Conservation (phyloP, 2,329 filamentous ascomycete species). For the Gaeumannomyces tritici region DNA sequence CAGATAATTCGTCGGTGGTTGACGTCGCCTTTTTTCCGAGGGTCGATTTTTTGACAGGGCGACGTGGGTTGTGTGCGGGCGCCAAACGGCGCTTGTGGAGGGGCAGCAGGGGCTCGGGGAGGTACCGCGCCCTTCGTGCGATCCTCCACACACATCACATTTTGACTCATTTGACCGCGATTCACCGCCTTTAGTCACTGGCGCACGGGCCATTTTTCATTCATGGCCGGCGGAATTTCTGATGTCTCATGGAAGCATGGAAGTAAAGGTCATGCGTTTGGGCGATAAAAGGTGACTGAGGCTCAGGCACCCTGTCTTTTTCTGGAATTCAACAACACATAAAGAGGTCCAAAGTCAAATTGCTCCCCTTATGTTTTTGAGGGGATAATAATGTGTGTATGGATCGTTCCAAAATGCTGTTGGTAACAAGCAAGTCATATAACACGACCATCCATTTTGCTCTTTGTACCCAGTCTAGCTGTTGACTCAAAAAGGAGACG, state of each 20-base stretch:
- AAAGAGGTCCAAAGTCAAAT: no score
- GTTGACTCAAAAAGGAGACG: neutral
- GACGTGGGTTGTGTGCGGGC: neutral
- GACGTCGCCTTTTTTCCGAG: neutral
- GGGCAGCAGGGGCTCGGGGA: neutral
- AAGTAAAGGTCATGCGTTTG: no score
- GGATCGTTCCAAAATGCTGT: neutral
- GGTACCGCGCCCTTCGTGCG: no score
- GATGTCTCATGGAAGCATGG: no score
- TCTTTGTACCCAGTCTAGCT: no score
- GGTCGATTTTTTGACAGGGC: slow-evolving; percentile 1
- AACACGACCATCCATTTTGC: neutral
- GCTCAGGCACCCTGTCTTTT: no score
- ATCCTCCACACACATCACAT: neutral
- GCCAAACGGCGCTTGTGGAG: neutral
- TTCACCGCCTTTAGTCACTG: neutral
- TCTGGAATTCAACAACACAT: no score
- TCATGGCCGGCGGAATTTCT: neutral
- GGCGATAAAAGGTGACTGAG: no score
- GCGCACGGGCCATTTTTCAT: neutral
- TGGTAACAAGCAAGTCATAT: neutral
- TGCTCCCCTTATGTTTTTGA: no score
- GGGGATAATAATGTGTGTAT: no score
- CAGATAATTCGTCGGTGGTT: neutral
- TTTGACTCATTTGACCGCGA: neutral